phyloP scores from a whole-genome alignment of 2,329 filamentous ascomycete species.

The Diplocarpon rosae region DNA sequence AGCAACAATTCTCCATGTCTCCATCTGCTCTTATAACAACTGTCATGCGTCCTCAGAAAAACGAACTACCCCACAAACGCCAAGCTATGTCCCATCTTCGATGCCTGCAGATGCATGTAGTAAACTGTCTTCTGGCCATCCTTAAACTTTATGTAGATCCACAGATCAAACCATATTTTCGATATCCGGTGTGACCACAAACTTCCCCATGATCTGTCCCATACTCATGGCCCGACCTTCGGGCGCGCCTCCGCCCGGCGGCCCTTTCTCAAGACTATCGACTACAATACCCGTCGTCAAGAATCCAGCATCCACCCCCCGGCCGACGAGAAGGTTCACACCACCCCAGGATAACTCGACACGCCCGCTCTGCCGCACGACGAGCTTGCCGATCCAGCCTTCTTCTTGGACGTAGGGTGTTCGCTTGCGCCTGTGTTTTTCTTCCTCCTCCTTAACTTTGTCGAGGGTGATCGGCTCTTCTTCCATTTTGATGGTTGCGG shows the following conservation, averaged over 20 bases:
- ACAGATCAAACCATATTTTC: constrained; percentile 32
- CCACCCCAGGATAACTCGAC: constrained; percentile 55
- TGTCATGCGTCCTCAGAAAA: no score
- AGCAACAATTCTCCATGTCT: no score
- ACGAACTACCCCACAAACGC: no score
- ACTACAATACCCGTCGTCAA: constrained; percentile 48
- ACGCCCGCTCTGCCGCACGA: constrained; percentile 50
- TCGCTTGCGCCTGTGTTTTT: constrained; percentile 2
- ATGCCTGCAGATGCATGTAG: constrained; percentile 6
- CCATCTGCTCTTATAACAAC: no score
- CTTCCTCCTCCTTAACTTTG: constrained; percentile 15
- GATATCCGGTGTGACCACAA: constrained; percentile 48
- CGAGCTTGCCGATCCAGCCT: constrained; percentile 49
- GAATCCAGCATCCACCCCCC: constrained; percentile 43
- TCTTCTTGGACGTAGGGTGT: constrained; percentile 31
- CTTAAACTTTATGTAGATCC: background rate
- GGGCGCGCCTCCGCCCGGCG: constrained; percentile 19
- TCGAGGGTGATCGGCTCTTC: constrained; percentile 15
- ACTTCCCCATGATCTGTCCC: constrained; percentile 52
- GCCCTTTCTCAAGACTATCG: constrained; percentile 35
- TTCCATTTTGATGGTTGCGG: constrained; percentile 33
- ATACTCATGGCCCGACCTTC: constrained; percentile 46
- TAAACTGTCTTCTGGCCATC: background rate
- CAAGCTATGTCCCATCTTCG: constrained; percentile 5
- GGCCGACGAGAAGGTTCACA: constrained; percentile 39